Evolutionary conservation across 495 filamentous ascomycete genomes (phyloP).

Genomic region (Chaetomidium leptoderma): DNA sequence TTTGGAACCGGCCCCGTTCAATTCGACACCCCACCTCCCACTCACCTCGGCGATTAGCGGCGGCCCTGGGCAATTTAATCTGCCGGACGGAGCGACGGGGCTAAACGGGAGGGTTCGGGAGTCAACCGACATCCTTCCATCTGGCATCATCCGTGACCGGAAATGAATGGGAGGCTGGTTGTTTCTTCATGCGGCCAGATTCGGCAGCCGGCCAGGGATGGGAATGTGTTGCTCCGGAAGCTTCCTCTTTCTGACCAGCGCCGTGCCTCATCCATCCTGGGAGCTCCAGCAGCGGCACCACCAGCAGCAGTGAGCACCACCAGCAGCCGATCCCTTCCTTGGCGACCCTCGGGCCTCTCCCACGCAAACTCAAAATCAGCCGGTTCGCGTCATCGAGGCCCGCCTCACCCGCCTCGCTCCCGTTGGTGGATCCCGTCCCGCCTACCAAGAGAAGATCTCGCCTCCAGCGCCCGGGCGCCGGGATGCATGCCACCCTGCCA

Average conservation of each 20-base stretch:
- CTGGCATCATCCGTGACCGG: slow-evolving; percentile 10
- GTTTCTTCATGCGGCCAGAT: slow-evolving; percentile 19
- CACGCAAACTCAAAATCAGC: background rate
- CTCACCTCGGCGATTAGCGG: too few species aligned
- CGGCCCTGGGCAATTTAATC: slow-evolving; percentile 10
- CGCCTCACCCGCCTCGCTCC: slow-evolving; percentile 4
- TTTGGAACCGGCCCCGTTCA: slow-evolving; percentile 1
- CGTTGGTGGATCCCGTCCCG: slow-evolving; percentile 10
- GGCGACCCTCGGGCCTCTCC: background rate
- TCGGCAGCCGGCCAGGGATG: slow-evolving; percentile 21
- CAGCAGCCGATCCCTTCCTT: background rate
- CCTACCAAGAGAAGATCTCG: slow-evolving; percentile 6
- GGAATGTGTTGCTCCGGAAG: slow-evolving; percentile 10
- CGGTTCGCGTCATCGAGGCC: slow-evolving; percentile 26
- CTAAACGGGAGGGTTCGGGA: background rate
- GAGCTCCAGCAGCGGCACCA: slow-evolving; percentile 7
- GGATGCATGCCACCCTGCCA: slow-evolving; percentile 29
- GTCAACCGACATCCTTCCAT: background rate
- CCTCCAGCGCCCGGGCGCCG: background rate
- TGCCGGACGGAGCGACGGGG: slow-evolving; percentile 2
- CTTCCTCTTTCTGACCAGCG: slow-evolving; percentile 11
- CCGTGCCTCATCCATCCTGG: slow-evolving; percentile 18
- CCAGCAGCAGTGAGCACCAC: slow-evolving; percentile 5
- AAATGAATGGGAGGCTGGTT: background rate
- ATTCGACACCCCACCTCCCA: too few species aligned